Conservation (phyloP, 2,329 filamentous ascomycete genomes). For the Alternaria postmessia region DNA sequence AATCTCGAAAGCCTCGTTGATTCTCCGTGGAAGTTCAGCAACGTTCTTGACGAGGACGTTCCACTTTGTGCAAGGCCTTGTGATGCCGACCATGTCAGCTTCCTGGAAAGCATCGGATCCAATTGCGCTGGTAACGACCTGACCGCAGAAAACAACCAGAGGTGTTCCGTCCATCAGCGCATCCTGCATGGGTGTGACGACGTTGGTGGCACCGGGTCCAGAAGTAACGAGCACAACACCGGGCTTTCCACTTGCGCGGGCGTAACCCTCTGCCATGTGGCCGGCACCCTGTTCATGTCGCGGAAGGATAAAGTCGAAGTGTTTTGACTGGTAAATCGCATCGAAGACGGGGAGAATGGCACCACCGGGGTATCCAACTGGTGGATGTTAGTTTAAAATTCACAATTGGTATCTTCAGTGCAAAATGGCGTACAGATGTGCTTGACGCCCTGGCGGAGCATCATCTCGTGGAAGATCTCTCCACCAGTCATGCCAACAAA, state of each 20-base stretch:
- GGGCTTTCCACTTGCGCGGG: slow-evolving; percentile 89
- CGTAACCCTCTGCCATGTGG: slow-evolving; percentile 98
- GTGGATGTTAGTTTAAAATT: slow-evolving; percentile 26
- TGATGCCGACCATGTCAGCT: slow-evolving; percentile 93
- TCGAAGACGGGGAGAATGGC: slow-evolving; percentile 98
- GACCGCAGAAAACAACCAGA: slow-evolving; percentile 93
- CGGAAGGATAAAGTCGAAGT: slow-evolving; percentile 95
- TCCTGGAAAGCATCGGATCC: slow-evolving; percentile 98
- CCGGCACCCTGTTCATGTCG: slow-evolving; percentile 97
- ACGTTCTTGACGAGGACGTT: slow-evolving; percentile 98
- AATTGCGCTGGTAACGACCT: slow-evolving; percentile 89
- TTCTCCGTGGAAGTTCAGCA: slow-evolving; percentile 88
- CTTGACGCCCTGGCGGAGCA: slow-evolving; percentile 90
- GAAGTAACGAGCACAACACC: slow-evolving; percentile 97
- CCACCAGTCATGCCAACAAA: slow-evolving; percentile 96
- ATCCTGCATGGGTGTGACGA: slow-evolving; percentile 95
- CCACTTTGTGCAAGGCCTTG: slow-evolving; percentile 96
- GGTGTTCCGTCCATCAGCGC: slow-evolving; percentile 94
- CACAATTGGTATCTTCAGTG: not conserved
- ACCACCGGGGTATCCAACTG: slow-evolving; percentile 82
- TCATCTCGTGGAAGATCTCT: slow-evolving; percentile 99
- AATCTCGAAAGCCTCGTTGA: slow-evolving; percentile 98
- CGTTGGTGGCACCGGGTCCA: slow-evolving; percentile 94
- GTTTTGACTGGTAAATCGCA: slow-evolving; percentile 96
- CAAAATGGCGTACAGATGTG: slow-evolving; percentile 78